phyloP scores from a whole-genome alignment of 208 protist genomes.

The Endotrypanum monterogeii region DNA sequence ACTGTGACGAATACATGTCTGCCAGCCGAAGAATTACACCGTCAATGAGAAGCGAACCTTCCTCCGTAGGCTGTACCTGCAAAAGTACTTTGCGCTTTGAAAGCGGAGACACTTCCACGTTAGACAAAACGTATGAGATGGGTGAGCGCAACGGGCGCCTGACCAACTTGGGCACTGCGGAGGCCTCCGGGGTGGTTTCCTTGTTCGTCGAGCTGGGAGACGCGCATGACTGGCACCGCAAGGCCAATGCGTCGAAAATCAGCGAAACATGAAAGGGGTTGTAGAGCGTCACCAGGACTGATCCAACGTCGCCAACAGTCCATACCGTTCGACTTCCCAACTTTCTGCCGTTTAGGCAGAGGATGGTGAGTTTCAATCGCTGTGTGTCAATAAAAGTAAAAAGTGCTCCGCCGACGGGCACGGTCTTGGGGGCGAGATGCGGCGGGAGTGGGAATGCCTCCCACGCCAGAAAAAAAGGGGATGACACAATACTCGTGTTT shows the following conservation, averaged over 20 bases:
- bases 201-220: neutral
- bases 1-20: constrained; percentile 41
- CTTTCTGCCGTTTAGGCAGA: constrained; percentile 79
- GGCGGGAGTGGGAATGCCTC: constrained; percentile 75
- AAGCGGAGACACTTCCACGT: constrained; percentile 52
- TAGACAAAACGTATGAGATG: constrained; percentile 62
- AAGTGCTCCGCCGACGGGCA: constrained; percentile 74
- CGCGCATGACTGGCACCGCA: constrained; percentile 45
- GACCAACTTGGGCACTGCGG: neutral
- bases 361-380: constrained; percentile 78
- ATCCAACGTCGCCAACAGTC: constrained; percentile 78
- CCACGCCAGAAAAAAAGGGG: constrained; percentile 69
- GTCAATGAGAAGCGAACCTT: constrained; percentile 68
- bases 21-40: constrained; percentile 55
- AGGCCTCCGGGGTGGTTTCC: neutral
- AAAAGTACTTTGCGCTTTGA: constrained; percentile 56
- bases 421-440: constrained; percentile 79
- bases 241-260: constrained; percentile 48
- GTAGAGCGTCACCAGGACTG: constrained; percentile 66
- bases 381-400: constrained; percentile 92
- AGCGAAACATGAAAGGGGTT: constrained; percentile 69
- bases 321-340: constrained; percentile 79
- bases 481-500: constrained; percentile 23
- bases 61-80: constrained; percentile 64
- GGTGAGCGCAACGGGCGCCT: constrained; percentile 31